phyloP scores from a whole-genome alignment of 108 stramenopile genomes.

The Stephanodiscus triporus region DNA sequence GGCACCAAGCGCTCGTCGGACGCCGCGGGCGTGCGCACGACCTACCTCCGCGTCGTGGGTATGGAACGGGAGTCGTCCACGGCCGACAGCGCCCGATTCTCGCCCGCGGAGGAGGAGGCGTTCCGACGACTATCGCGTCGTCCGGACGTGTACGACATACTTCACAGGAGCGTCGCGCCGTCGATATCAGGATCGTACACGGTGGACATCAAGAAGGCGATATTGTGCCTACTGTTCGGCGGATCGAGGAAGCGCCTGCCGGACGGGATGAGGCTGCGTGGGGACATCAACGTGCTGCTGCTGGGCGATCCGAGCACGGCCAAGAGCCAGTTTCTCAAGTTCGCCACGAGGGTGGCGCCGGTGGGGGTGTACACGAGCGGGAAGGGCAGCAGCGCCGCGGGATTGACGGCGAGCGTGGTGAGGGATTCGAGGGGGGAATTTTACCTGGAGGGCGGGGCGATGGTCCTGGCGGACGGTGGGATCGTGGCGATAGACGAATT shows the following conservation, averaged over 20 bases:
- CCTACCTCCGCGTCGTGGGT: constrained; percentile 93
- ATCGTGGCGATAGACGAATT: constrained; percentile 99
- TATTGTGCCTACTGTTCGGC: constrained; percentile 92
- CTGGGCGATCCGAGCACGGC: constrained; percentile 98
- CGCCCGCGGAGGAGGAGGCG: constrained; percentile 95
- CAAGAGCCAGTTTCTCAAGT: constrained; percentile 96
- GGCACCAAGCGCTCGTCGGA: constrained; percentile 48
- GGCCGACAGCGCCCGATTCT: constrained; percentile 84
- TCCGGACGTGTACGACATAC: constrained; percentile 89
- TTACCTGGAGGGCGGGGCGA: constrained; percentile 98
- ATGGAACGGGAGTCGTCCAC: constrained; percentile 83
- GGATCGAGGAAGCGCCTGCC: constrained; percentile 89
- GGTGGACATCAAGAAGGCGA: constrained; percentile 96
- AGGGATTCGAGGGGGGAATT: constrained; percentile 94
- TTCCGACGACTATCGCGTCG: constrained; percentile 79
- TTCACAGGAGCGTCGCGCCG: constrained; percentile 90
- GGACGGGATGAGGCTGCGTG: constrained; percentile 95
- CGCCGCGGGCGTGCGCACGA: constrained; percentile 50
- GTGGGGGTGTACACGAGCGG: constrained; percentile 99
- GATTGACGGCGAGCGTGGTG: constrained; percentile 96
- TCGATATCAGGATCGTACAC: constrained; percentile 96
- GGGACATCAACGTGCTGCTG: constrained; percentile 98
- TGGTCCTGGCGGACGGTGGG: constrained; percentile 99
- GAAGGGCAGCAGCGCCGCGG: constrained; percentile 97
- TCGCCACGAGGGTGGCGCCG: constrained; percentile 91